Percentiles rank a stretch among this genome's conserved stretches.
These are phyloP conservation scores for Lachancea sp. DNA, from an alignment of 805 yeast genomes.

Conservation along the genomic window DNA sequence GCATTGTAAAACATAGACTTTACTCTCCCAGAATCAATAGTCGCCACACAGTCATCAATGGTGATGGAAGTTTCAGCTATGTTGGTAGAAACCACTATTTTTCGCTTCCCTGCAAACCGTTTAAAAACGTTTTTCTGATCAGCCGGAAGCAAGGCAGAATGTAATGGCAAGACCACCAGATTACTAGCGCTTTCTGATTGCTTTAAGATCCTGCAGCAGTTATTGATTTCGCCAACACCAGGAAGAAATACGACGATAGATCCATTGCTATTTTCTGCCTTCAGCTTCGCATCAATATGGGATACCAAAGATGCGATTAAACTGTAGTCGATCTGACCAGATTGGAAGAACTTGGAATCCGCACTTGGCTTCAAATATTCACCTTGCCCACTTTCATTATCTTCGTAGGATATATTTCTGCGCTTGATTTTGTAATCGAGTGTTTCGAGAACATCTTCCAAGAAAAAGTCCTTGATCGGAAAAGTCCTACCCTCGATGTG, in stretches of 20 bases:
- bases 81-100: slow-evolving; percentile 93
- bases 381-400: slow-evolving; percentile 16
- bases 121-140: slow-evolving; percentile 93
- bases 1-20: slow-evolving; percentile 81
- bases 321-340: slow-evolving; percentile 70
- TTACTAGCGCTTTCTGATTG: slow-evolving; percentile 5
- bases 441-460: slow-evolving; percentile 56
- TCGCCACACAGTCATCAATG: slow-evolving; percentile 91
- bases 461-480: slow-evolving; percentile 73
- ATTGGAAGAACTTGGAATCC: slow-evolving; percentile 56
- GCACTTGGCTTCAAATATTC: slow-evolving; percentile 46
- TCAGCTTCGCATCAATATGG: slow-evolving; percentile 46
- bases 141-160: slow-evolving; percentile 85
- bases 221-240: slow-evolving; percentile 81
- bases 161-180: slow-evolving; percentile 55
- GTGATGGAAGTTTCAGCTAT: slow-evolving; percentile 97
- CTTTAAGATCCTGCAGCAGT: slow-evolving; percentile 36
- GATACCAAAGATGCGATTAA: slow-evolving; percentile 52
- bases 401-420: slow-evolving; percentile 14
- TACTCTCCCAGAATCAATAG: slow-evolving; percentile 90
- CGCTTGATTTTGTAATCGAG: slow-evolving; percentile 50
- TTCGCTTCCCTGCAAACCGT: slow-evolving; percentile 80
- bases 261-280: slow-evolving; percentile 43
- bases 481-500: slow-evolving; percentile 92
- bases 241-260: slow-evolving; percentile 83